Evolutionary conservation across 2,329 filamentous ascomycete species (phyloP).

Genomic region (Pseudogymnoascus sp.): DNA sequence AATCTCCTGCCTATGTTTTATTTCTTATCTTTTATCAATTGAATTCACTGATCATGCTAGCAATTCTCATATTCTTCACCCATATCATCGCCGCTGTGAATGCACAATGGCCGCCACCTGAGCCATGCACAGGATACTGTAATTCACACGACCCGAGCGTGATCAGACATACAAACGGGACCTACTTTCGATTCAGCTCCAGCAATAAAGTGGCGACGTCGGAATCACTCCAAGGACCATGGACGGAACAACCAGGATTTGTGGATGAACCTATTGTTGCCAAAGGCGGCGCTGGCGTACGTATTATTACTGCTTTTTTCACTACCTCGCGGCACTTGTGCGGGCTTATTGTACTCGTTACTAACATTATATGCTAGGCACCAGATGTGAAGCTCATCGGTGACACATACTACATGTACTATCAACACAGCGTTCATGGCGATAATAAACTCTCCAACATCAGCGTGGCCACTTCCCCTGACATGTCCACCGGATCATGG

Average conservation of each 20-base stretch:
- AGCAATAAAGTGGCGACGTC: neutral
- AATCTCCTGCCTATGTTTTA: neutral
- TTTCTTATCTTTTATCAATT: neutral
- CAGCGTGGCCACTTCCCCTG: conserved; percentile 36
- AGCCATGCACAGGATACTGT: neutral
- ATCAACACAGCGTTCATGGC: conserved; percentile 48
- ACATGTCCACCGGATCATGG: conserved; percentile 48
- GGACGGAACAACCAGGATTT: neutral
- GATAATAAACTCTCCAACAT: conserved; percentile 44
- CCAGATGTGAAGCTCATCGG: conserved; percentile 55
- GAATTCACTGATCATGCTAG: neutral
- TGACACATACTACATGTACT: conserved; percentile 54
- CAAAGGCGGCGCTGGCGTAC: neutral
- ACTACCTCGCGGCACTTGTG: neutral
- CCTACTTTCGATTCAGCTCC: neutral
- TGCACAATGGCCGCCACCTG: neutral
- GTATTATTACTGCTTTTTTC: neutral
- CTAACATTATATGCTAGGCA: conserved; percentile 37
- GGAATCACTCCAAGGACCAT: neutral
- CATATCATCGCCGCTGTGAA: neutral
- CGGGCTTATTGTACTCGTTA: neutral
- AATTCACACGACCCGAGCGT: neutral
- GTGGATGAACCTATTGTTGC: neutral
- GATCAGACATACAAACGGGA: neutral
- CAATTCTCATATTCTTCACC: neutral